phyloP scores from a whole-genome alignment of 441 rosid species.

The Metrosideros polymorpha region DNA sequence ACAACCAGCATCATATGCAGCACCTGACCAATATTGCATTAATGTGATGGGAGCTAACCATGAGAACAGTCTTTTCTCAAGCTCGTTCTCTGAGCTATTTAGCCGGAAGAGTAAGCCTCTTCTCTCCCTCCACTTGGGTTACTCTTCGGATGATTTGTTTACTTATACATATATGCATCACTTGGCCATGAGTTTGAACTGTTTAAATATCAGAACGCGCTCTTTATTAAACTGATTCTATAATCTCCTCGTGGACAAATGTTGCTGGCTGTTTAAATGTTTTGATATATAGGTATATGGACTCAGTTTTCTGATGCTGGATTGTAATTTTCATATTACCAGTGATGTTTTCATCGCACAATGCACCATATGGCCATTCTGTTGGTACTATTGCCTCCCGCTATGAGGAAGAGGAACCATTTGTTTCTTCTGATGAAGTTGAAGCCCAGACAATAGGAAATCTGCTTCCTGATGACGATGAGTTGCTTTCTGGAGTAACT shows the following conservation, averaged over 20 bases:
- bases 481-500: slow-evolving; percentile 54
- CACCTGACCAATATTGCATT: slow-evolving; percentile 17
- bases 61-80: slow-evolving; percentile 70
- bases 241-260: not conserved
- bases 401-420: slow-evolving; percentile 33
- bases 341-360: slow-evolving; percentile 38
- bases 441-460: slow-evolving; percentile 62
- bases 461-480: slow-evolving; percentile 72
- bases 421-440: slow-evolving; percentile 47
- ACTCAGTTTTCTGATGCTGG: not conserved
- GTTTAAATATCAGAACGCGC: not conserved
- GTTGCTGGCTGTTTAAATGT: not conserved
- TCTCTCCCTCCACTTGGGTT: not conserved
- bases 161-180: not conserved
- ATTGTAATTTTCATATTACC: not conserved
- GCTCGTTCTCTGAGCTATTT: slow-evolving; percentile 59
- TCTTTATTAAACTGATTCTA: not conserved
- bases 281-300: not conserved
- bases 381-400: slow-evolving; percentile 21
- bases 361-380: slow-evolving; percentile 19
- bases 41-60: slow-evolving; percentile 25
- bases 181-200: not conserved
- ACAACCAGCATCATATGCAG: slow-evolving; percentile 13
- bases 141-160: not conserved
- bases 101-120: slow-evolving; percentile 36